Base-by-base conservation (phyloP, 164 flowering plant genomes). In the Annona cherimola region DNA sequence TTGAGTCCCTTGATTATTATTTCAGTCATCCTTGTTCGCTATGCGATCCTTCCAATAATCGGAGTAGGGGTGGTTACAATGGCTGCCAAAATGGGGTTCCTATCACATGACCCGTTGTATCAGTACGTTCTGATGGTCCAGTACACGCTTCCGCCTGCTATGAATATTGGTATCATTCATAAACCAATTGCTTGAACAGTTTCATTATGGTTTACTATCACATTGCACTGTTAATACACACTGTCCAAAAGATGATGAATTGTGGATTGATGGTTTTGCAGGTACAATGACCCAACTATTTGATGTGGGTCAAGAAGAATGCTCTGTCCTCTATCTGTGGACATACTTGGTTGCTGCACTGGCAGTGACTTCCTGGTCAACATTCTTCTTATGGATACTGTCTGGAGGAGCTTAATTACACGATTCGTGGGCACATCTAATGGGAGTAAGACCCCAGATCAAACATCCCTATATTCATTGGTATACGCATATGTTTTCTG, bases 231-330 rank as follows among this genome's bases (percentile, higher is more conserved):
- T 61, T 40, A 20, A 61, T 61, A 19, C 35, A 19, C 6, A 61
- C 9, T 11, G 42, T 12, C 40, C 39, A 64, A 11, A 9, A 40
- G 45, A 64, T 64, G 18, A 42, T 42, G 39, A 66, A 4, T n/a
- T 6, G 11, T 43, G 42, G 18, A 43, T n/a, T 66, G 69, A 3
- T 66, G n/a, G 20, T 26, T 9, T 19, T 75, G 80, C 82, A 94
- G 97, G 97, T 60, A 94, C 94, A 0, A 92, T 94, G 91, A 79
- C 97, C 2, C 85, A 92, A 76, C 82, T 94, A 2, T 89, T 91
- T 76, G 86, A 90, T 74, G 94, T 92, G 71, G 99, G 85, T 39
- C 86, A 87, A 83, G 92, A 89, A 12, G 97, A 94, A 77, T 94
- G 95, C 76, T 92, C 97, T 0, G 92, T 94, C 16, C 77, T 94